Percentiles rank a stretch among this genome's conserved stretches.
These are phyloP conservation scores for Conoideocrella luteorostrata DNA, from an alignment of 2,329 filamentous ascomycete genomes.

Conservation along the genomic window DNA sequence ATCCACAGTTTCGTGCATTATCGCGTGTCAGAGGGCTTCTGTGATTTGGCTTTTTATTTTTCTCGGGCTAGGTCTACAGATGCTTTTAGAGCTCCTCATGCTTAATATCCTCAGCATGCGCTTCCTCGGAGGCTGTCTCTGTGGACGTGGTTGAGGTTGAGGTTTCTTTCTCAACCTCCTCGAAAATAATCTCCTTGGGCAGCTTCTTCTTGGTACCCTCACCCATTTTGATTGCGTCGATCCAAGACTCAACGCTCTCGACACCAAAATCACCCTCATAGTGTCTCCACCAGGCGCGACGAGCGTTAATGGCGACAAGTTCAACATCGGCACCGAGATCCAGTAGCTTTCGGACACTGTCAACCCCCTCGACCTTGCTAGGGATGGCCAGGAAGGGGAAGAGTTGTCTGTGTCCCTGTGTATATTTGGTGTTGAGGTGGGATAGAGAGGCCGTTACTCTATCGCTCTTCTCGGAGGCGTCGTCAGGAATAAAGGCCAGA, in stretches of 20 bases:
- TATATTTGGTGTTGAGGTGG: slow-evolving; percentile 70
- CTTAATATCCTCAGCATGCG: slow-evolving; percentile 22
- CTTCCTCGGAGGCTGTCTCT: slow-evolving; percentile 14
- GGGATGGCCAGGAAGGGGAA: slow-evolving; percentile 82
- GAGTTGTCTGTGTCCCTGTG: slow-evolving; percentile 56
- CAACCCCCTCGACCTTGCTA: slow-evolving; percentile 30
- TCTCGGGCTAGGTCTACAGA: background rate
- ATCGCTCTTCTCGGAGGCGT: slow-evolving; percentile 43
- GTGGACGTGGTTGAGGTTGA: slow-evolving; percentile 15
- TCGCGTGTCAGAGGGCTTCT: background rate
- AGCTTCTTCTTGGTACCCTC: slow-evolving; percentile 76
- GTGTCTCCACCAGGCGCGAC: slow-evolving; percentile 78
- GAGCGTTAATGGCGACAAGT: slow-evolving; percentile 76
- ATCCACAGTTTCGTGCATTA: background rate
- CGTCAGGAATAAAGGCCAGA: slow-evolving; percentile 61
- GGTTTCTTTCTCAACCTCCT: slow-evolving; percentile 26
- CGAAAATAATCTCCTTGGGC: slow-evolving; percentile 48
- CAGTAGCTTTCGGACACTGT: slow-evolving; percentile 45
- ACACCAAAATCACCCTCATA: slow-evolving; percentile 58
- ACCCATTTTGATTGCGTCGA: slow-evolving; percentile 85
- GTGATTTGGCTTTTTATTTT: background rate
- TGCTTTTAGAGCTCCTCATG: slow-evolving; percentile 45
- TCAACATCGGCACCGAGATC: slow-evolving; percentile 57
- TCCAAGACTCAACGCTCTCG: slow-evolving; percentile 70
- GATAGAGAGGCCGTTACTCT: slow-evolving; percentile 59